phyloP scores from a whole-genome alignment of 2,329 filamentous ascomycete species.

The Phyllosticta citriasiana region DNA sequence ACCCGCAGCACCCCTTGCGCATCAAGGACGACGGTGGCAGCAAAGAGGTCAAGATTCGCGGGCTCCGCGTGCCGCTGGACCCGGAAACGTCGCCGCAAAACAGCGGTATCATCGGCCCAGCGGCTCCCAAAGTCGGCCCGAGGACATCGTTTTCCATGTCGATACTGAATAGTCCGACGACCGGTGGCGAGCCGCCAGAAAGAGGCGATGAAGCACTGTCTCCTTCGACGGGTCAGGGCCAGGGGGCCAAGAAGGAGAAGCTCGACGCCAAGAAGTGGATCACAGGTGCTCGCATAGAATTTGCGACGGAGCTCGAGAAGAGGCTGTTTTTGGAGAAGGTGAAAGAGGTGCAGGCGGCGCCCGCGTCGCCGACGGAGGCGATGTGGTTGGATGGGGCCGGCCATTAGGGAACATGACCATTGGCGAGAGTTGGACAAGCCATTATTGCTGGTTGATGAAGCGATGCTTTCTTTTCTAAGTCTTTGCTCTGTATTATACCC shows the following conservation, averaged over 20 bases:
- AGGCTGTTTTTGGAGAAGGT: constrained; percentile 29
- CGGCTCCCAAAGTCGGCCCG: neutral
- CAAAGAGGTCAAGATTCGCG: constrained; percentile 32
- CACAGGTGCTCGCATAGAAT: constrained; percentile 34
- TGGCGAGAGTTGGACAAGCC: too few relatives aligned
- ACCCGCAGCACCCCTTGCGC: constrained; percentile 24
- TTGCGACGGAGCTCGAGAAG: constrained; percentile 33
- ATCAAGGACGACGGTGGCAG: constrained; percentile 30
- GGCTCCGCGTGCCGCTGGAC: constrained; percentile 28
- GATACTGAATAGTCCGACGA: constrained; percentile 13
- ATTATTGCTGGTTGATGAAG: too few relatives aligned
- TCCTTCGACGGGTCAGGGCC: constrained; percentile 2
- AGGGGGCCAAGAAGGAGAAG: neutral
- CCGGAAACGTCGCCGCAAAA: constrained; percentile 2
- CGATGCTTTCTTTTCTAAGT: too few relatives aligned
- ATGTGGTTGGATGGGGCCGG: too few relatives aligned
- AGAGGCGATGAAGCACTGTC: constrained; percentile 16
- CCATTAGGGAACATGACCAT: too few relatives aligned
- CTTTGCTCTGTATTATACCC: too few relatives aligned
- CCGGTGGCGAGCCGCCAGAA: constrained; percentile 12
- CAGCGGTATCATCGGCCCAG: neutral
- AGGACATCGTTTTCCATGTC: neutral
- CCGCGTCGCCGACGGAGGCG: neutral
- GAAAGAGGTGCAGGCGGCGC: constrained; percentile 24
- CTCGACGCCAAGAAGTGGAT: constrained; percentile 30